These are phyloP conservation scores for Leucoagaricus sp. DNA, from an alignment of 1,284 basidiomycete species.

Conservation along the genomic window DNA sequence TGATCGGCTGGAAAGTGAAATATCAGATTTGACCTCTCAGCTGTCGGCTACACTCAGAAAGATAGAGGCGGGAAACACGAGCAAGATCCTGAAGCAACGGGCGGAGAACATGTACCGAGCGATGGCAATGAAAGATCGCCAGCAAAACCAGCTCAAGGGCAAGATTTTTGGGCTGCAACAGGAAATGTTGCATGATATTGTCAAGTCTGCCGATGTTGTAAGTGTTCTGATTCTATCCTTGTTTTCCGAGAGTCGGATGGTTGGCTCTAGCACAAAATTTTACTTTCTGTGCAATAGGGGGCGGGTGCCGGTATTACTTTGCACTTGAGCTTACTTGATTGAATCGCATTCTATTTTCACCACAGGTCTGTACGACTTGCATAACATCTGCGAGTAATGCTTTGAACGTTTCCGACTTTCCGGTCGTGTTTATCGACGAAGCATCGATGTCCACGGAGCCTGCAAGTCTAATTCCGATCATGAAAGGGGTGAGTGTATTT, in stretches of 20 bases:
- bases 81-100: conserved; percentile 16
- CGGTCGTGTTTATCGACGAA: conserved; percentile 93
- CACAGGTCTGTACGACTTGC: conserved; percentile 83
- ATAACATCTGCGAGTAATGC: conserved; percentile 66
- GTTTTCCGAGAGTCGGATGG: neutral
- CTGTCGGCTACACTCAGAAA: conserved; percentile 14
- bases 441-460: conserved; percentile 97
- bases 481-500: conserved; percentile 75
- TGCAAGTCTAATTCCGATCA: conserved; percentile 81
- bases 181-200: conserved; percentile 60
- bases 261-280: neutral
- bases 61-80: conserved; percentile 2
- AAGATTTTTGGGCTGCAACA: conserved; percentile 52
- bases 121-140: conserved; percentile 36
- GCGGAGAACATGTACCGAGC: conserved; percentile 43
- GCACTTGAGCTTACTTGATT: neutral
- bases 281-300: too few species aligned
- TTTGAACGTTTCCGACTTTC: conserved; percentile 79
- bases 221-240: conserved; percentile 36
- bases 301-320: neutral
- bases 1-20: conserved; percentile 19
- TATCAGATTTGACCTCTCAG: conserved; percentile 17
- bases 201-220: conserved; percentile 73
- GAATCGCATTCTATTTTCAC: conserved; percentile 7
- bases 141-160: conserved; percentile 34